Percentiles rank a stretch among this genome's conserved stretches.
Conservation (phyloP, 192 early-diverging fungal genomes). For the Coemansia sp. region DNA sequence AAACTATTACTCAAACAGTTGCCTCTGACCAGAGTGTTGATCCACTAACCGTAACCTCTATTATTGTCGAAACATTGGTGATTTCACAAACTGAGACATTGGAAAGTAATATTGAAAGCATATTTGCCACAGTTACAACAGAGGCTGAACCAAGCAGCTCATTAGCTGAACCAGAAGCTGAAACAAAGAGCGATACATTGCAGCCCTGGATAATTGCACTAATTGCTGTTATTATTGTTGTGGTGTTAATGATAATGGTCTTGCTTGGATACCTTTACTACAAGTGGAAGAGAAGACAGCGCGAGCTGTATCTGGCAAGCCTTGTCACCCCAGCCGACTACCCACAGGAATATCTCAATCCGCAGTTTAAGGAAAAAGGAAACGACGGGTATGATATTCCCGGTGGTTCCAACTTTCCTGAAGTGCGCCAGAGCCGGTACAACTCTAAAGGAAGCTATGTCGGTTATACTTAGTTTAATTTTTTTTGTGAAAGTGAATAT, state of each 20-base stretch:
- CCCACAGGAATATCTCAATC: no score
- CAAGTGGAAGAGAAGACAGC: not conserved
- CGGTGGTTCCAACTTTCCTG: not conserved
- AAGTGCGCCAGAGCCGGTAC: conserved; percentile 2
- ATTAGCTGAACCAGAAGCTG: not conserved
- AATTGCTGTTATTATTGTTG: not conserved
- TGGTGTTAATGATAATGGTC: not conserved
- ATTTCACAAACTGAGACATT: not conserved
- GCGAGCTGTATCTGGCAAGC: not conserved
- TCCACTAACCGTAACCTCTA: not conserved
- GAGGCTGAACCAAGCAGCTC: not conserved
- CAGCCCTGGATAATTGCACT: not conserved
- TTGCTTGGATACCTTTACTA: not conserved
- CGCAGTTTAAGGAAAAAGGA: not conserved
- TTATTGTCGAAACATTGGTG: no score
- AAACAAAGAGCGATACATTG: not conserved
- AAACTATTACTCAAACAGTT: not conserved
- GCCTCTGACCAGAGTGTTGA: not conserved
- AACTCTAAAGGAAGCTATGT: conserved; percentile 10
- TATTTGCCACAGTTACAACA: not conserved
- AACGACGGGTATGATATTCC: not conserved
- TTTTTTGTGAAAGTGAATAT: not conserved
- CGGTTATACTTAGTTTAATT: not conserved
- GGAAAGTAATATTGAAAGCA: not conserved
- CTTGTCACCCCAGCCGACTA: not conserved